Percentiles rank a stretch among this genome's conserved stretches.
phyloP scores from a whole-genome alignment of 2,329 filamentous ascomycete genomes.

The Boeremia exigua region DNA sequence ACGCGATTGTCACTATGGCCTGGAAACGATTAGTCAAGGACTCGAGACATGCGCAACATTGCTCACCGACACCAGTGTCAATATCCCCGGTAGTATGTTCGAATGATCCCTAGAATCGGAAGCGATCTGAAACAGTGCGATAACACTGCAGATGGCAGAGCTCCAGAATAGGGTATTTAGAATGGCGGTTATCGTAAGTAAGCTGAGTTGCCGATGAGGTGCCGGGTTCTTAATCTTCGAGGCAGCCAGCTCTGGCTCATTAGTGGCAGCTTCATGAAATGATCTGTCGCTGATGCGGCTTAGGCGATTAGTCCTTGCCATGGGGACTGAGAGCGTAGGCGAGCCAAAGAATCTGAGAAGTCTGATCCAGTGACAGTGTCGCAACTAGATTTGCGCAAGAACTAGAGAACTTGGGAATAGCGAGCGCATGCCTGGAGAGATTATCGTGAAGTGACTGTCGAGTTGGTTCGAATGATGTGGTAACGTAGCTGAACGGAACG shows the following conservation, averaged over 20 bases:
- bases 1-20: constrained; percentile 43
- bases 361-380: neutral
- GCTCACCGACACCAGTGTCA: constrained; percentile 43
- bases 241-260: constrained; percentile 7
- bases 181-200: constrained; percentile 43
- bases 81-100: constrained; percentile 38
- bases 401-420: neutral
- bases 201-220: constrained; percentile 39
- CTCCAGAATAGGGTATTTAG: constrained; percentile 46
- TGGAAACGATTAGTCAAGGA: constrained; percentile 21
- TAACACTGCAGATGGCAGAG: constrained; percentile 36
- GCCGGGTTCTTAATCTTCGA: constrained; percentile 9
- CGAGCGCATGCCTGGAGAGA: constrained; percentile 1
- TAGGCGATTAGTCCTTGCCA: constrained; percentile 8
- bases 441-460: neutral
- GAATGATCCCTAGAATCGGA: constrained; percentile 36
- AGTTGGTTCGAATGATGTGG: neutral
- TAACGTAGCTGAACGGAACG: neutral
- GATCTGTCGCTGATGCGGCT: constrained; percentile 9
- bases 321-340: neutral
- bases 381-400: neutral
- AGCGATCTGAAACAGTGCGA: constrained; percentile 39
- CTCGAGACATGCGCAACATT: neutral
- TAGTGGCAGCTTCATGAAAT: neutral
- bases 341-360: no score